These are phyloP conservation scores for Extremus antarcticus DNA, from an alignment of 495 filamentous ascomycete species.

Conservation along the genomic window DNA sequence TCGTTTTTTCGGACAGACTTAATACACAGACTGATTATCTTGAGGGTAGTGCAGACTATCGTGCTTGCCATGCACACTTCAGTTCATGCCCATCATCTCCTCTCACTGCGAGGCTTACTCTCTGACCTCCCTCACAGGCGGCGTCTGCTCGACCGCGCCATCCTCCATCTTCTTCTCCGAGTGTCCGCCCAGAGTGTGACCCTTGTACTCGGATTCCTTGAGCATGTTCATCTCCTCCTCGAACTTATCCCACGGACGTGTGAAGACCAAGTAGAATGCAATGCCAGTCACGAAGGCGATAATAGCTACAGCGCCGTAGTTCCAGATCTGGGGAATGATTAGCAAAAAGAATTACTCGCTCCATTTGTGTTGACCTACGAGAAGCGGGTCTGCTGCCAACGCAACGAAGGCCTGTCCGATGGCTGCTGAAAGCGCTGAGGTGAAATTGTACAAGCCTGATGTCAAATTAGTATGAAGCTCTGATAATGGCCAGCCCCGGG, in stretches of 20 bases:
- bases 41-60: too few species aligned
- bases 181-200: background rate
- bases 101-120: too few species aligned
- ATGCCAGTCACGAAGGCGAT: slow-evolving; percentile 46
- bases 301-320: slow-evolving; percentile 54
- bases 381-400: slow-evolving; percentile 50
- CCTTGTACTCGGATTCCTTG: background rate
- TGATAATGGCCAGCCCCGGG: too few species aligned
- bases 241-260: background rate
- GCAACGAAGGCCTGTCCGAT: slow-evolving; percentile 46
- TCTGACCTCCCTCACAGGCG: too few species aligned
- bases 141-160: too few species aligned
- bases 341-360: background rate
- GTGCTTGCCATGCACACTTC: too few species aligned
- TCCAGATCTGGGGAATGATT: slow-evolving; percentile 18
- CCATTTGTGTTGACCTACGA: slow-evolving; percentile 20
- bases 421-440: slow-evolving; percentile 35
- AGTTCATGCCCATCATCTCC: too few species aligned
- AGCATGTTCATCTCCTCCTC: background rate
- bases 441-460: slow-evolving; percentile 52
- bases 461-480: too few species aligned
- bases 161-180: background rate
- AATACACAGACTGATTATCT: too few species aligned
- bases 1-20: too few species aligned
- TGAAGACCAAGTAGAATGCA: slow-evolving; percentile 38